Percentiles rank a stretch among this genome's conserved stretches.
These are phyloP conservation scores for Cyberlindnera lachancei DNA, from an alignment of 805 yeast genomes.

Conservation along the genomic window DNA sequence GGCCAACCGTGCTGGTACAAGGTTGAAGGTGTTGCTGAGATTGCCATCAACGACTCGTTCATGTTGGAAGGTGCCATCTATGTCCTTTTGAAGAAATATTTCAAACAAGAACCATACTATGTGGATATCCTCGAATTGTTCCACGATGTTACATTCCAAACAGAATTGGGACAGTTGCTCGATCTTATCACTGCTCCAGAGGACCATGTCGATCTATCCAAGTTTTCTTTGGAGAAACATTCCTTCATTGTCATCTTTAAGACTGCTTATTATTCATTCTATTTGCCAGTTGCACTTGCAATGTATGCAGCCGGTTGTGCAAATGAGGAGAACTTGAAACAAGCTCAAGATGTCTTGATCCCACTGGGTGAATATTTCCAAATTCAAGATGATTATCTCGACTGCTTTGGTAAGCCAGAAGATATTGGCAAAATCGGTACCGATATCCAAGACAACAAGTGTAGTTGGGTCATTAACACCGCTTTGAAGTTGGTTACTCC, in stretches of 20 bases:
- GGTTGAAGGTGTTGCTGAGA: conserved; percentile 70
- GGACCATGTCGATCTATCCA: conserved; percentile 80
- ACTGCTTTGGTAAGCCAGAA: conserved; percentile 95
- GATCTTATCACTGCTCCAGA: conserved; percentile 98
- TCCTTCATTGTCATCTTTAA: conserved; percentile 93
- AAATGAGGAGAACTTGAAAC: conserved; percentile 68
- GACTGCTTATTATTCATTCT: conserved; percentile 96
- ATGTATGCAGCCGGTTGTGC: conserved; percentile 85
- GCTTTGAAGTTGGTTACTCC: conserved; percentile 74
- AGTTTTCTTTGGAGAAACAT: conserved; percentile 83
- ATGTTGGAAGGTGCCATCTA: conserved; percentile 95
- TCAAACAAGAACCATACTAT: conserved; percentile 74
- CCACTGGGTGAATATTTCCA: conserved; percentile 98
- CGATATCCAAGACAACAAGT: conserved; percentile 96
- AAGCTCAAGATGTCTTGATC: conserved; percentile 78
- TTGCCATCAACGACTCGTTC: conserved; percentile 96
- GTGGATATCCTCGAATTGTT: conserved; percentile 86
- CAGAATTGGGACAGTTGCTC: conserved; percentile 93
- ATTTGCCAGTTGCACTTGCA: conserved; percentile 94
- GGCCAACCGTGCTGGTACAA: conserved; percentile 99
- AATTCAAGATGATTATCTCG: conserved; percentile 95
- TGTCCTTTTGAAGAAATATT: conserved; percentile 79
- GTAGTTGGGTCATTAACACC: conserved; percentile 95
- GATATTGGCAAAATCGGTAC: conserved; percentile 98
- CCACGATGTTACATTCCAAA: conserved; percentile 96